phyloP scores from a whole-genome alignment of 2,329 filamentous ascomycete species.

The Metarhizium anisopliae region DNA sequence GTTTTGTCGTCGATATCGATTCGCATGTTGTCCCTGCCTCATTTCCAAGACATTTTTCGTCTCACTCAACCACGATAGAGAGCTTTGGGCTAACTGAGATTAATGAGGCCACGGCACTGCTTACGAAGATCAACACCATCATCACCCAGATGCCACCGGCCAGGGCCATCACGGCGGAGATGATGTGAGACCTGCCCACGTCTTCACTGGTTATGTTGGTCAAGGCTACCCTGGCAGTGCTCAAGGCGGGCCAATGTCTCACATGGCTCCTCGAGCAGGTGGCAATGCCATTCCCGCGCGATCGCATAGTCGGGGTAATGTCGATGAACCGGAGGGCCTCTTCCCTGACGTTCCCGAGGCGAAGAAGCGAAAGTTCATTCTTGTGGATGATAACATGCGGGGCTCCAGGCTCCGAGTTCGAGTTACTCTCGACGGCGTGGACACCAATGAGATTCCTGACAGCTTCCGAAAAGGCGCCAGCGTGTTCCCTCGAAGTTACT shows the following conservation, averaged over 20 bases:
- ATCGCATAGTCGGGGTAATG: constrained; percentile 25
- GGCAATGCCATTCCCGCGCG: constrained; percentile 25
- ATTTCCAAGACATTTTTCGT: too few species aligned
- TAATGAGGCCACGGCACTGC: constrained; percentile 48
- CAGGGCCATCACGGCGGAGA: constrained; percentile 38
- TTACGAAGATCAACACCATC: constrained; percentile 60
- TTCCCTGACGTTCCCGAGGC: constrained; percentile 84
- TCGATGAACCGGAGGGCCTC: constrained; percentile 55
- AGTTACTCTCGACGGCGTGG: constrained; percentile 85
- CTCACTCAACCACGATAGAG: constrained; percentile 1
- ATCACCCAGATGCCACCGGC: constrained; percentile 50
- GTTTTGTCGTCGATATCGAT: constrained; percentile 1
- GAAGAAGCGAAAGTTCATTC: constrained; percentile 92
- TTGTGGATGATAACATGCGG: constrained; percentile 82
- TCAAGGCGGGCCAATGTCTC: constrained; percentile 54
- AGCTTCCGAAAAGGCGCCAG: constrained; percentile 86
- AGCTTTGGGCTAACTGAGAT: constrained; percentile 1
- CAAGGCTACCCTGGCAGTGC: constrained; percentile 46
- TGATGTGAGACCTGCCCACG: constrained; percentile 65
- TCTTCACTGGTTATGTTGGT: constrained; percentile 60
- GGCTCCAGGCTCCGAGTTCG: constrained; percentile 77
- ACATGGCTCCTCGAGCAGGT: constrained; percentile 35
- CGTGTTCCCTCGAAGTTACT: constrained; percentile 86
- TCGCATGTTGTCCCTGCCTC: neutral
- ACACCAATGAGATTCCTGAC: constrained; percentile 93